Evolutionary conservation across 148 eudicot genomes (phyloP).

Genomic region (Limonium bicolor): DNA sequence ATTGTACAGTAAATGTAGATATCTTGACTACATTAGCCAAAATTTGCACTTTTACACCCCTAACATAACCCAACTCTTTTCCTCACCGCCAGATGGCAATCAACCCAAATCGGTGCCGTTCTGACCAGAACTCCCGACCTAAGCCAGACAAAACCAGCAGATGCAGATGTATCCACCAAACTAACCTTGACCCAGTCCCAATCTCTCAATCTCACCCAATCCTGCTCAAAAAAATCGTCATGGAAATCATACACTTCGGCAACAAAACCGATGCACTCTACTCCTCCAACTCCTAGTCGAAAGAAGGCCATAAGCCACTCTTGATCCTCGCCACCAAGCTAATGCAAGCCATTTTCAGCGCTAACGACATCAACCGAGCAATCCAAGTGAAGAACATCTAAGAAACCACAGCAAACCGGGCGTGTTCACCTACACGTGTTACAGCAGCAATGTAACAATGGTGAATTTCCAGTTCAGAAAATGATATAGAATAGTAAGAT

Average conservation of each 20-base stretch:
- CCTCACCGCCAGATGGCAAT: no score
- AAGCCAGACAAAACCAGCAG: not conserved
- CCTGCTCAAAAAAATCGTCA: constrained; percentile 36
- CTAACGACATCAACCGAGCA: constrained; percentile 28
- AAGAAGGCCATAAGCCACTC: constrained; percentile 43
- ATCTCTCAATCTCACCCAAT: constrained; percentile 22
- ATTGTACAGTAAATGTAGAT: no score
- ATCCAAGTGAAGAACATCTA: constrained; percentile 37
- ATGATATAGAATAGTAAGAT: no score
- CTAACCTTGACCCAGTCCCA: constrained; percentile 14
- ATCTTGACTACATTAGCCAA: no score
- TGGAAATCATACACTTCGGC: constrained; percentile 31
- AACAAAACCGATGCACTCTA: constrained; percentile 37
- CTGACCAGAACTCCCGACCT: not conserved
- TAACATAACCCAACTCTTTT: no score
- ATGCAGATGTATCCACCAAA: constrained; percentile 9
- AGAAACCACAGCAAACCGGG: constrained; percentile 46
- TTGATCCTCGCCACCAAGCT: constrained; percentile 51
- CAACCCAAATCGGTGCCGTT: not conserved
- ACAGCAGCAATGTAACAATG: no score
- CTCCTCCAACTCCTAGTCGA: constrained; percentile 38
- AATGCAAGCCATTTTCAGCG: constrained; percentile 33
- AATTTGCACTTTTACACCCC: no score
- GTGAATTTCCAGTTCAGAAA: no score
- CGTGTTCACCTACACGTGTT: constrained; percentile 44